Base-by-base conservation (phyloP, 306 rosid species). In the Alnus rubra region DNA sequence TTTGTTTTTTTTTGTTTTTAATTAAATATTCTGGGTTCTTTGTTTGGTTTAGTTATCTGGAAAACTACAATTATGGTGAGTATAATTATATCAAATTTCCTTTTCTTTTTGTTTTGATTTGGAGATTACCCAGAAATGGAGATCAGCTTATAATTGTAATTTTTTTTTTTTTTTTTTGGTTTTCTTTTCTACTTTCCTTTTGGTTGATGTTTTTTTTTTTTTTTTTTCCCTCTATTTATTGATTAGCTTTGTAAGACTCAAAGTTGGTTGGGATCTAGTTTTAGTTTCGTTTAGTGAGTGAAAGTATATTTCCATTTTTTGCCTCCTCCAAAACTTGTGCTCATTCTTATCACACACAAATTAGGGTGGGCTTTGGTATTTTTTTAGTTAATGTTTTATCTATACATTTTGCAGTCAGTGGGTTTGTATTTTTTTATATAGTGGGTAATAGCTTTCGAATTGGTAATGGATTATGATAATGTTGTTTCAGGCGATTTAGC, bases 1-100 rank as follows among this genome's bases (percentile, higher is more conserved):
- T 42, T 76, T 74, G 55, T 49, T 2, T 48, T 39, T 13, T 51
- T 72, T 67, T 18, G n/a, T 3, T 71, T 31, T 6, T 12, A 49
- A 49, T 33, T 35, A 1, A 12, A 58, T 74, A 59, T 75, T 69
- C 19, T 55, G 83, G 88, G 84, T 80, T 86, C 78, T 72, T 60
- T 7, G 30, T 47, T 2, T 71, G 28, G 63, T 59, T 74, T 16
- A 11, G 48, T 51, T 52, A 9, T 63, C 4, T 39, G 30, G 60
- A 19, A 47, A 33, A 18, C n/a, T 62, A 49, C 35, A 16, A 10
- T 33, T 33, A 28, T 71, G 63, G 3, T 19, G 16, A 50, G 54
- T 62, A 56, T 51, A 14, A 50, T 15, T 59, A 31, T 45, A 44
- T 16, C 31, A 45, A 3, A 9, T 60, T 64, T 18, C n/a, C 1